These are phyloP conservation scores for Colletotrichum echinochloae DNA, from an alignment of 2,329 filamentous ascomycete species.

Conservation along the genomic window DNA sequence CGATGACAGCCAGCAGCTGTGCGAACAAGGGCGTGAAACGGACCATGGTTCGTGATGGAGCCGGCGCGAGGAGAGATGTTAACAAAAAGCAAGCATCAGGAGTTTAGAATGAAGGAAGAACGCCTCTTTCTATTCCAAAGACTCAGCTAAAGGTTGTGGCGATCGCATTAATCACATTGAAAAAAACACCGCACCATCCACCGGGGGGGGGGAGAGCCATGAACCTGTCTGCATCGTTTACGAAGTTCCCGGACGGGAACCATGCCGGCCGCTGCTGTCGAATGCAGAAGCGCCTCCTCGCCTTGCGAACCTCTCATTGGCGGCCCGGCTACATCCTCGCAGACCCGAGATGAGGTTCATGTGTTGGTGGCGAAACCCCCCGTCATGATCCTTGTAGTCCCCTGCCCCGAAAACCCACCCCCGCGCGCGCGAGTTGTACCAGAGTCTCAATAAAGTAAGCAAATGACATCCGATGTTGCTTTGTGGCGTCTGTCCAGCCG, in stretches of 20 bases:
- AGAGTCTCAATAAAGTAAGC: background rate
- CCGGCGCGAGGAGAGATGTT: background rate
- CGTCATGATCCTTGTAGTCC: background rate
- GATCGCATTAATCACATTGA: background rate
- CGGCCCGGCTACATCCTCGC: background rate
- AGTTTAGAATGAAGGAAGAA: background rate
- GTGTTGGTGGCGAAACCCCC: constrained; percentile 22
- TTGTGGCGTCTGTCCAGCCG: background rate
- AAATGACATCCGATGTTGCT: background rate
- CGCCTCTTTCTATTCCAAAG: constrained; percentile 2
- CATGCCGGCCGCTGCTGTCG: background rate
- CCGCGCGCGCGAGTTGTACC: constrained; percentile 6
- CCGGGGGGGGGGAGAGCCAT: constrained; percentile 4
- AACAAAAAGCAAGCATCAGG: background rate
- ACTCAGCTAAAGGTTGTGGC: constrained; percentile 1
- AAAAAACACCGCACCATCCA: constrained; percentile 1
- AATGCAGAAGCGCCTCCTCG: constrained; percentile 16
- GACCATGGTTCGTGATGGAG: constrained; percentile 5
- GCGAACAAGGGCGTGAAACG: background rate
- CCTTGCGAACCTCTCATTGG: constrained; percentile 16
- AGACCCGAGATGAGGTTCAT: constrained; percentile 23
- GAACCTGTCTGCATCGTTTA: constrained; percentile 14
- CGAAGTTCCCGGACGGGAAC: constrained; percentile 8
- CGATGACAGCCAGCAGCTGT: constrained; percentile 18
- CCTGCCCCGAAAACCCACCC: background rate